Conservation (phyloP, 2,329 filamentous ascomycete species). For the Pseudocercospora ulei region DNA sequence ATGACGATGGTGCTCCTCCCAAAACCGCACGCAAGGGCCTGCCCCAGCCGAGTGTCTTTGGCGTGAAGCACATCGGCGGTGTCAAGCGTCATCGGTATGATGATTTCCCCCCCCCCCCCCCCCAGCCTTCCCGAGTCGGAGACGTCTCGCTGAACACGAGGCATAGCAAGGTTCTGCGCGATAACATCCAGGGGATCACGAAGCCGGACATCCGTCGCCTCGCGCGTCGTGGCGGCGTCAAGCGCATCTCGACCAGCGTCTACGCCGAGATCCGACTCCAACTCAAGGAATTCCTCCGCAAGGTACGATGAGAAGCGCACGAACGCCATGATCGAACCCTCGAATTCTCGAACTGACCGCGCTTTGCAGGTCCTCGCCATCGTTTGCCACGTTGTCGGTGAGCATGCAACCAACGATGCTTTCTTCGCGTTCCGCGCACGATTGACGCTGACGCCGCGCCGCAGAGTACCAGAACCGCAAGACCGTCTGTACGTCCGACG, state of each 20-base stretch:
- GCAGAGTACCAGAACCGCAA: conserved; percentile 48
- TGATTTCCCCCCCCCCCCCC: not conserved
- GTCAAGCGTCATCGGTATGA: conserved; percentile 11
- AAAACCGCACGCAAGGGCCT: not conserved
- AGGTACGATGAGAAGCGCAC: conserved; percentile 42
- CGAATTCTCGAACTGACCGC: conserved; percentile 7
- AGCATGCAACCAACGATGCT: conserved; percentile 1
- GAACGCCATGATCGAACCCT: not conserved
- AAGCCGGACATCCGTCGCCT: conserved; percentile 58
- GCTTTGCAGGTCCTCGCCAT: not conserved
- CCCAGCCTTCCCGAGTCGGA: not conserved
- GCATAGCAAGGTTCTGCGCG: conserved; percentile 86
- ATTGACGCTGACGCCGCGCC: not conserved
- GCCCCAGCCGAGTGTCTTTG: not conserved
- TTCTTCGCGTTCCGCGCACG: not conserved
- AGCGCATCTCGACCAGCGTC: conserved; percentile 55
- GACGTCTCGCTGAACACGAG: not conserved
- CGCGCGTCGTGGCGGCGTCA: conserved; percentile 66
- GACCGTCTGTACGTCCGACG: conserved; percentile 53
- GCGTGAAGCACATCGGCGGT: not conserved
- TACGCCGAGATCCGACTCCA: conserved; percentile 52
- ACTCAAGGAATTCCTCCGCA: conserved; percentile 46
- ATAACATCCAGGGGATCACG: conserved; percentile 97
- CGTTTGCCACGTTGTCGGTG: conserved; percentile 2
- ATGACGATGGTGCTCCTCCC: not conserved